Percentiles rank a stretch among this genome's conserved stretches.
phyloP scores from a whole-genome alignment of 2,329 filamentous ascomycete species.

The Teratosphaeria pseudoeucalypti region DNA sequence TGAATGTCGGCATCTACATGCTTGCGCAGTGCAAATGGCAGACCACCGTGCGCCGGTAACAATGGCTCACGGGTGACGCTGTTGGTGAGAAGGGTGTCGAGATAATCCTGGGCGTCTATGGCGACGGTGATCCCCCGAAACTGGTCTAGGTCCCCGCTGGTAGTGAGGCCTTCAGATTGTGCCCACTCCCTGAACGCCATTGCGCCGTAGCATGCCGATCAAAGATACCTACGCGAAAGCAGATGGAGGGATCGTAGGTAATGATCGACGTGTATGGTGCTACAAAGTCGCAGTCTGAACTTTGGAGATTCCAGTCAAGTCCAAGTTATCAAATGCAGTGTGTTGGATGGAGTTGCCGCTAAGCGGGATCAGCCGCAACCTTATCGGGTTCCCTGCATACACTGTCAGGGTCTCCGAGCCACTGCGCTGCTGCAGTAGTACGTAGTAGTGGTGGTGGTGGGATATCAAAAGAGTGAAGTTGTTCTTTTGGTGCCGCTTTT shows the following conservation, averaged over 20 bases:
- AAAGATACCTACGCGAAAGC: neutral
- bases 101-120: slow-evolving; percentile 83
- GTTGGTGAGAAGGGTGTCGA: slow-evolving; percentile 65
- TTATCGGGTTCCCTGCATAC: neutral
- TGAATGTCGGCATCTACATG: slow-evolving; percentile 67
- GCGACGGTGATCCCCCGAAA: slow-evolving; percentile 67
- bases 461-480: neutral
- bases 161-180: slow-evolving; percentile 35
- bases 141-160: slow-evolving; percentile 54
- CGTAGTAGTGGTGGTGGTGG: neutral
- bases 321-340: neutral
- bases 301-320: neutral
- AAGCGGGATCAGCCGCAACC: neutral
- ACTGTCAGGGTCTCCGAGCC: neutral
- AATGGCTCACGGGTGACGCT: slow-evolving; percentile 71
- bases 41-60: slow-evolving; percentile 76
- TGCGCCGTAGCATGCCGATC: neutral
- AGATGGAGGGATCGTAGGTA: neutral
- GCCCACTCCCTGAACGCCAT: slow-evolving; percentile 35
- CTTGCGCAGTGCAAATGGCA: slow-evolving; percentile 65
- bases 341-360: neutral
- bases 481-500: neutral
- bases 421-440: no score
- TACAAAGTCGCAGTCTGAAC: neutral
- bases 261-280: neutral